phyloP scores from a whole-genome alignment of 78 protist genomes.

The Isochrysis galbana region DNA sequence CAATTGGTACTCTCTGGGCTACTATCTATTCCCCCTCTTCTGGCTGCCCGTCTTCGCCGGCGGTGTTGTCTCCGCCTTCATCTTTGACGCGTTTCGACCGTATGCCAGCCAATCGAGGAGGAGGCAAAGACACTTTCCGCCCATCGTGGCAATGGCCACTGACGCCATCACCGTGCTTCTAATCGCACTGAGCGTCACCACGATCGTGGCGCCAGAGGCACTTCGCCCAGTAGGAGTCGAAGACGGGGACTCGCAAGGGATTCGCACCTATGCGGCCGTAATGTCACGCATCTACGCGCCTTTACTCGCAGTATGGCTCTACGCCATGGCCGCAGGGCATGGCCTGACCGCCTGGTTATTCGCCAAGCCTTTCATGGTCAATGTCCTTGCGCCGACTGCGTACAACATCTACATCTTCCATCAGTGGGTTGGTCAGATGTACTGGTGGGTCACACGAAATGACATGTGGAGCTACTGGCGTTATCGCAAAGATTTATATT shows the following conservation, averaged over 20 bases:
- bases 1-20: background rate
- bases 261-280: background rate
- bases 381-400: background rate
- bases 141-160: too few relatives aligned
- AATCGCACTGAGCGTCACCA: too few relatives aligned
- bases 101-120: too few relatives aligned
- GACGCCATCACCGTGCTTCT: too few relatives aligned
- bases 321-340: background rate
- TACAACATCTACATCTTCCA: background rate
- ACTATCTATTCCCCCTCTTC: background rate
- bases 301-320: background rate
- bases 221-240: too few relatives aligned
- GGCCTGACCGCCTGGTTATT: background rate
- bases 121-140: too few relatives aligned
- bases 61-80: background rate
- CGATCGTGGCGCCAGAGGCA: too few relatives aligned
- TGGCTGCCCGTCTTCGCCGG: background rate
- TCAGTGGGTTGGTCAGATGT: background rate
- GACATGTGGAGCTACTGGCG: background rate
- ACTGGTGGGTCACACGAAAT: background rate
- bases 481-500: background rate
- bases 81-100: too few relatives aligned
- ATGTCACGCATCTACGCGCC: background rate
- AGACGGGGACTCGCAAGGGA: too few relatives aligned
- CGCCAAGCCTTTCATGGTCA: background rate